These are phyloP conservation scores for Pisolithus marmoratus DNA, from an alignment of 768 basidiomycete genomes.

Conservation along the genomic window DNA sequence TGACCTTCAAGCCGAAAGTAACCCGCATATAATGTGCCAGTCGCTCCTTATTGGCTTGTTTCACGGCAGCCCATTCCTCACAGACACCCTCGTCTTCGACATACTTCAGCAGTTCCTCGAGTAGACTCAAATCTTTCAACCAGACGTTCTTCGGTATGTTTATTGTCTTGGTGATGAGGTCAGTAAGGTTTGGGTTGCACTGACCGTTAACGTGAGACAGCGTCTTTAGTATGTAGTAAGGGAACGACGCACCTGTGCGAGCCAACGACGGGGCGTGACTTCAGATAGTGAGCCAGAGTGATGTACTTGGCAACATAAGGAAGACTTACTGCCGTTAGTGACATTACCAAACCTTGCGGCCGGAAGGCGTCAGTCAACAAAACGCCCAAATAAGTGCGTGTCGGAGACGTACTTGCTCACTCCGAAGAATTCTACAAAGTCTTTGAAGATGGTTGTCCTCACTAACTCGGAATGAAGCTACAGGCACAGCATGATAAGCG, in stretches of 20 bases:
- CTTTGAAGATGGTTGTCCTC: constrained; percentile 74
- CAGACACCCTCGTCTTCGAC: constrained; percentile 73
- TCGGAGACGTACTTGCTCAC: constrained; percentile 53
- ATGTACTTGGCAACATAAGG: background rate
- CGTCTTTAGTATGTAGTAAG: background rate
- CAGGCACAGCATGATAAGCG: background rate
- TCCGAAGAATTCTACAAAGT: constrained; percentile 92
- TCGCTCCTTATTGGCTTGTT: constrained; percentile 87
- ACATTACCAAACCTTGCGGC: constrained; percentile 71
- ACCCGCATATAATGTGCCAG: constrained; percentile 71
- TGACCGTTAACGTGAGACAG: constrained; percentile 6
- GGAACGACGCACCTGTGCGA: constrained; percentile 54
- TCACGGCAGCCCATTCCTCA: constrained; percentile 76
- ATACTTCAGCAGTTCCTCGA: constrained; percentile 70
- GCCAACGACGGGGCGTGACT: constrained; percentile 93
- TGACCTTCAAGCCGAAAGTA: constrained; percentile 64
- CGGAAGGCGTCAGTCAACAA: constrained; percentile 16
- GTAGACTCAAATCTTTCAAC: constrained; percentile 77
- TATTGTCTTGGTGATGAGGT: constrained; percentile 80
- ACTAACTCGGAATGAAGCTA: constrained; percentile 88
- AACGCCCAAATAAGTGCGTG: background rate
- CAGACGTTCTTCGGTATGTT: constrained; percentile 69
- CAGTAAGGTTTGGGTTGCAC: constrained; percentile 87
- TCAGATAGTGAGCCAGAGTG: background rate
- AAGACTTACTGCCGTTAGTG: constrained; percentile 81